phyloP scores from a whole-genome alignment of 441 rosid genomes.

The Jatropha podagrica region DNA sequence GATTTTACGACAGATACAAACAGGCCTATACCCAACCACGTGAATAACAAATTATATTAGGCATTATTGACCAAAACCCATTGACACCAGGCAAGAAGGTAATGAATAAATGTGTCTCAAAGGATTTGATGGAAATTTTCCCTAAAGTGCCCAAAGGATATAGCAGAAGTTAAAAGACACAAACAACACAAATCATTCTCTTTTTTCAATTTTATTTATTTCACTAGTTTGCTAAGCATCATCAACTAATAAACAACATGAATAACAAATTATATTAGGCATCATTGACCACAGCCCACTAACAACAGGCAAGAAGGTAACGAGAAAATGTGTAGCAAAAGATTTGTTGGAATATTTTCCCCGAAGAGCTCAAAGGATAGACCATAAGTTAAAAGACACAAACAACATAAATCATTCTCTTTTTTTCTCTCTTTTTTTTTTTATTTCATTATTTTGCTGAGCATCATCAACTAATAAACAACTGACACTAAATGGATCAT shows the following conservation, averaged over 20 bases:
- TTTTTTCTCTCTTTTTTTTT: too few relatives aligned
- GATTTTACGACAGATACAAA: neutral
- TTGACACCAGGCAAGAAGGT: neutral
- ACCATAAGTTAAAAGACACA: too few relatives aligned
- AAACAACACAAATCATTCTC: too few relatives aligned
- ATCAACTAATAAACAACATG: neutral
- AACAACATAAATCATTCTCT: too few relatives aligned
- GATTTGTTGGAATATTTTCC: neutral
- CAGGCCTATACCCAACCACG: neutral
- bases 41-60: neutral
- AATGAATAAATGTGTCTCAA: neutral
- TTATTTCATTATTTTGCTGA: neutral
- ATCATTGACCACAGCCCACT: neutral
- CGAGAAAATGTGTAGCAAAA: neutral
- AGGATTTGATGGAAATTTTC: neutral
- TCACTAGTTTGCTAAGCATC: neutral
- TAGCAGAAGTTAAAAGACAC: too few relatives aligned
- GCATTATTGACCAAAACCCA: neutral
- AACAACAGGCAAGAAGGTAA: neutral
- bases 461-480: neutral
- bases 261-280: neutral
- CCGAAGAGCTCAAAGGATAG: too few relatives aligned
- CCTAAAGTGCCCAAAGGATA: neutral
- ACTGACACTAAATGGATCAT: neutral
- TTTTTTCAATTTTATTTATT: neutral